Evolutionary conservation across 257 asterid species (phyloP), one percentile per base, ranked within the genome.

Genomic region (Mitragyna speciosa): DNA sequence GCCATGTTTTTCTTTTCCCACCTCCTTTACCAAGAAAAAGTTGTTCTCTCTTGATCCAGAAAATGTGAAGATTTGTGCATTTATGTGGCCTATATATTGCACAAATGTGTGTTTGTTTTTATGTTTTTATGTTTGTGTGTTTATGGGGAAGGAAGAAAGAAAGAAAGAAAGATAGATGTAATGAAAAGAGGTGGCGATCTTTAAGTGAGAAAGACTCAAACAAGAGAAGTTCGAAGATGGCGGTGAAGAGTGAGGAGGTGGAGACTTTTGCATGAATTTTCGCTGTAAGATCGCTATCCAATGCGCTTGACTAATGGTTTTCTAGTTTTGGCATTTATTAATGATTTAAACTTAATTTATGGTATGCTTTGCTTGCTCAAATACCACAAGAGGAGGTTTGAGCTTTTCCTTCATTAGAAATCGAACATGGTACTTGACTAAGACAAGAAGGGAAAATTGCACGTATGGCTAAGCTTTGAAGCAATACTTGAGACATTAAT

Each of bases 191-290:
- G 69, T 30, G 36, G 52, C 84, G 82, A 80, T 70, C 82, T 86
- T 85, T 83, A 86, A 85, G 96, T 86, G 92, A 88, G 89, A 85
- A 78, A 73, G 85, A 88, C 89, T 82, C 83, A 76, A 87, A 85
- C 82, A 45, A 80, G 78, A 85, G 84, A 73, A 45, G 75, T 20
- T 80, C 87, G 86, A 68, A 84, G 78, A 39, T 73, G 85, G 83
- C 77, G 84, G 78, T 67, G 84, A 79, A 68, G 80, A 43, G 58
- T 47, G 74, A 30, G 75, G 80, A 59, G 78, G 70, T 48, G 79
- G 49, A 68, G 79, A 87, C 86, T 82, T 84, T 87, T 90, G 97
- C 97, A 91, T 88, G 91, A 91, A 89, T 83, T 84, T 83, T 91
- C 91, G 95, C 89, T 80, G 68, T 70, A 77, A 80, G 73, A 83